Evolutionary conservation across 352 stramenopile species (phyloP).

Genomic region (Phytophthora syringae): DNA sequence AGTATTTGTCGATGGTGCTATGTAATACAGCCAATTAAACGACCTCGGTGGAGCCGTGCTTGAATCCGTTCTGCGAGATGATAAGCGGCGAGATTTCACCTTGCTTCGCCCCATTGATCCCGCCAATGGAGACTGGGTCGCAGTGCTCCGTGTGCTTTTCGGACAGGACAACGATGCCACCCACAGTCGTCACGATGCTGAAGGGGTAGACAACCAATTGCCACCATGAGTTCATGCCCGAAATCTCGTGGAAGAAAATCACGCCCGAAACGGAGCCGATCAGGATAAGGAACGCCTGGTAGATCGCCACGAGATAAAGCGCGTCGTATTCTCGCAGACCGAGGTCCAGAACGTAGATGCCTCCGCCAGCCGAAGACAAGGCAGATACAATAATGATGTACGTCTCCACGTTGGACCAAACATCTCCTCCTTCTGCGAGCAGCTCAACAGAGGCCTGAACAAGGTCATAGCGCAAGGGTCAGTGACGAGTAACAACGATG

Average conservation of each 20-base stretch:
- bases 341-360: constrained; percentile 83
- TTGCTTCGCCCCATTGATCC: constrained; percentile 43
- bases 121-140: constrained; percentile 40
- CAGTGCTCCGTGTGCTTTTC: constrained; percentile 75
- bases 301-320: constrained; percentile 87
- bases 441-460: constrained; percentile 81
- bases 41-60: constrained; percentile 47
- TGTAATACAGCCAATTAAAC: constrained; percentile 28
- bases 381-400: constrained; percentile 76
- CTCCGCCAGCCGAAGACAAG: constrained; percentile 69
- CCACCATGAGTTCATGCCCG: constrained; percentile 85
- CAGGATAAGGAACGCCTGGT: constrained; percentile 85
- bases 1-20: constrained; percentile 22
- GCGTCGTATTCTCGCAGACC: constrained; percentile 87
- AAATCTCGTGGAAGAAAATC: constrained; percentile 90
- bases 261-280: constrained; percentile 86
- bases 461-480: constrained; percentile 5
- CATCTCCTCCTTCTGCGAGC: constrained; percentile 67
- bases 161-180: constrained; percentile 83
- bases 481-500: background rate
- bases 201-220: constrained; percentile 77
- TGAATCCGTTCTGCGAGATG: constrained; percentile 40
- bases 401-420: constrained; percentile 74
- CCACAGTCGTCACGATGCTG: constrained; percentile 81
- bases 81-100: constrained; percentile 60